phyloP scores from a whole-genome alignment of 352 stramenopile genomes.

The Phytophthora sp. region DNA sequence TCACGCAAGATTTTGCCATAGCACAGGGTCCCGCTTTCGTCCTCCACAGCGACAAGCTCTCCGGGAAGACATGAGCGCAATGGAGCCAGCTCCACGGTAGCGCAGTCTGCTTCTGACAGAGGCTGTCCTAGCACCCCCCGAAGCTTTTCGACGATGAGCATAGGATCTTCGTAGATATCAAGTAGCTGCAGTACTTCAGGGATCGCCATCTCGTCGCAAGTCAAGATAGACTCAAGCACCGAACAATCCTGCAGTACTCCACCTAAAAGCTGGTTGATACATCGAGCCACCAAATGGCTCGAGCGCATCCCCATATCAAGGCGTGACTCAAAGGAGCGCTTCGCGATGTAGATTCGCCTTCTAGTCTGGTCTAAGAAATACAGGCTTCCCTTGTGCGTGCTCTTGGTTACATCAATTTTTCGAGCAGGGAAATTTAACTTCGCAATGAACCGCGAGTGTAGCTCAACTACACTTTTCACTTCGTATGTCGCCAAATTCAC shows the following conservation, averaged over 20 bases:
- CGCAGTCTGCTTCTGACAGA: slow-evolving; percentile 53
- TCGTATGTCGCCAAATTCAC: slow-evolving; percentile 49
- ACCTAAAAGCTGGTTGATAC: slow-evolving; percentile 74
- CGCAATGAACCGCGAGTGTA: slow-evolving; percentile 72
- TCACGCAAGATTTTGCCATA: slow-evolving; percentile 71
- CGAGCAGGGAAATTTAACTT: slow-evolving; percentile 53
- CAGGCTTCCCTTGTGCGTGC: slow-evolving; percentile 49
- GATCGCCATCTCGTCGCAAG: slow-evolving; percentile 57
- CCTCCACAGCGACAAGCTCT: slow-evolving; percentile 72
- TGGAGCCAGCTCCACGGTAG: slow-evolving; percentile 60
- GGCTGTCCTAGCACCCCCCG: slow-evolving; percentile 62
- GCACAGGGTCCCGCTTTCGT: slow-evolving; percentile 42
- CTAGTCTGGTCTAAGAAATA: slow-evolving; percentile 58
- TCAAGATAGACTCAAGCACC: slow-evolving; percentile 70
- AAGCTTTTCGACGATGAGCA: slow-evolving; percentile 70
- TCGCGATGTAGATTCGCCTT: slow-evolving; percentile 60
- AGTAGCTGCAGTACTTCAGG: slow-evolving; percentile 55
- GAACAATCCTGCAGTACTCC: slow-evolving; percentile 68
- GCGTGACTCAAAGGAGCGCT: slow-evolving; percentile 38
- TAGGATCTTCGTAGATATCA: slow-evolving; percentile 67
- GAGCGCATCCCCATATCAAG: slow-evolving; percentile 44
- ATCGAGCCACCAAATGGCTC: slow-evolving; percentile 63
- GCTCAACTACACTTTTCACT: slow-evolving; percentile 52
- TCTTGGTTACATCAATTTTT: slow-evolving; percentile 70
- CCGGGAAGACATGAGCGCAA: slow-evolving; percentile 70